These are phyloP conservation scores for Hymenoscyphus occultus DNA, from an alignment of 2,329 filamentous ascomycete genomes.

Conservation along the genomic window DNA sequence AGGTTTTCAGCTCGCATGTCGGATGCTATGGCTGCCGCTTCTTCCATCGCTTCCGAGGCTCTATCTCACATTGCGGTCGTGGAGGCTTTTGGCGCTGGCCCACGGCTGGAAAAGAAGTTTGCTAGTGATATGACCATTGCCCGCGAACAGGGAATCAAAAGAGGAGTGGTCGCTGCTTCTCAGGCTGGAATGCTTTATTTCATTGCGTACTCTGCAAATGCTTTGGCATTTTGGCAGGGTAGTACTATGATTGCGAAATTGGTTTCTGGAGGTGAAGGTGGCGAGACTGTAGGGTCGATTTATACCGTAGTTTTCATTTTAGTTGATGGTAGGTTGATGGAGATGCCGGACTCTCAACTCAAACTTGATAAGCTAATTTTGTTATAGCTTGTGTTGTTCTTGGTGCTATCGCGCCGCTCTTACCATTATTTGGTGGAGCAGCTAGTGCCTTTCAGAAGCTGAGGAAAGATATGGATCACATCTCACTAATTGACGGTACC, in stretches of 20 bases:
- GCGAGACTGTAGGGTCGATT: slow-evolving; percentile 36
- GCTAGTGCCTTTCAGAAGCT: slow-evolving; percentile 58
- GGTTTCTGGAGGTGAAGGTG: slow-evolving; percentile 13
- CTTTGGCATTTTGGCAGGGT: slow-evolving; percentile 57
- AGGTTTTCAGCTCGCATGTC: slow-evolving; percentile 44
- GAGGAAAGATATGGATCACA: slow-evolving; percentile 20
- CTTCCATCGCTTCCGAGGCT: slow-evolving; percentile 51
- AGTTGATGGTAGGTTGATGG: slow-evolving; percentile 43
- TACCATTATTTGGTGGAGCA: slow-evolving; percentile 59
- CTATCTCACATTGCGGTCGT: slow-evolving; percentile 50
- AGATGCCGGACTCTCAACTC: not conserved
- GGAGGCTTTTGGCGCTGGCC: slow-evolving; percentile 51
- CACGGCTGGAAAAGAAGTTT: slow-evolving; percentile 49
- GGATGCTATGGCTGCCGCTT: slow-evolving; percentile 46
- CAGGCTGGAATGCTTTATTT: slow-evolving; percentile 46
- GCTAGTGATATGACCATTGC: slow-evolving; percentile 43
- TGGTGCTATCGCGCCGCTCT: slow-evolving; percentile 60
- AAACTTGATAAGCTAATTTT: not conserved
- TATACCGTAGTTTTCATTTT: slow-evolving; percentile 54
- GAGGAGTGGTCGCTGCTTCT: slow-evolving; percentile 46
- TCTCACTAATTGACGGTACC: slow-evolving; percentile 26
- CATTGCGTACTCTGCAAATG: slow-evolving; percentile 45
- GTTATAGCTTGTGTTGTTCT: slow-evolving; percentile 45
- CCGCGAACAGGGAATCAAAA: slow-evolving; percentile 46
- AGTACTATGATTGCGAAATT: slow-evolving; percentile 46